Conservation (phyloP, 1,139 yeast genomes). For the Nematodospora anomalae region DNA sequence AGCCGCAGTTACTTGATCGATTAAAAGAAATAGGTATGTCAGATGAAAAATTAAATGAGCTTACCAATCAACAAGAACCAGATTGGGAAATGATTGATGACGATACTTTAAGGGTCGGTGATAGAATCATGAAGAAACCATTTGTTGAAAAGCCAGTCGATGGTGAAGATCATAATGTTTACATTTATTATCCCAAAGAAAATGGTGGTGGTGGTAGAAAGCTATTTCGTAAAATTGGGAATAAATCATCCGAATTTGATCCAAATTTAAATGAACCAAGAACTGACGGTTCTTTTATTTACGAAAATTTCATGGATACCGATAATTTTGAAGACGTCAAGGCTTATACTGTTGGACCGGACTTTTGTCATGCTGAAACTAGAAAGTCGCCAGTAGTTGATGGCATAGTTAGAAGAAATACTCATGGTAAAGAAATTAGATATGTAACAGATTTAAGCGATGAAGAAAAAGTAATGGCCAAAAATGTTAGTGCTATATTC, state of each 20-base stretch:
- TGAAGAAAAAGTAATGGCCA: constrained; percentile 79
- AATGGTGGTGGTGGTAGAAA: constrained; percentile 98
- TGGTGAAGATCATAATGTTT: constrained; percentile 97
- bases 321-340: constrained; percentile 98
- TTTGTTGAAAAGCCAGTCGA: constrained; percentile 98
- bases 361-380: constrained; percentile 95
- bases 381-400: constrained; percentile 98
- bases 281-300: constrained; percentile 87
- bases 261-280: constrained; percentile 74
- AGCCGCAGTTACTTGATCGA: constrained; percentile 53
- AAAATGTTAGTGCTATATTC: constrained; percentile 69
- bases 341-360: constrained; percentile 93
- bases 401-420: constrained; percentile 94
- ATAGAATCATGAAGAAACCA: constrained; percentile 74
- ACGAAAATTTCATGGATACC: constrained; percentile 95
- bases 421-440: constrained; percentile 95
- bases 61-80: constrained; percentile 72
- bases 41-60: constrained; percentile 49
- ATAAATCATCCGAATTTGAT: constrained; percentile 95
- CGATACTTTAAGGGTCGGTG: constrained; percentile 84
- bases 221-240: constrained; percentile 92
- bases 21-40: constrained; percentile 38
- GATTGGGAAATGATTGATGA: constrained; percentile 84
- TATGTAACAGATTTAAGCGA: constrained; percentile 77
- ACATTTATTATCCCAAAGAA: constrained; percentile 82